Conservation (phyloP, 2,329 filamentous ascomycete species). For the Daldinia sp. region DNA sequence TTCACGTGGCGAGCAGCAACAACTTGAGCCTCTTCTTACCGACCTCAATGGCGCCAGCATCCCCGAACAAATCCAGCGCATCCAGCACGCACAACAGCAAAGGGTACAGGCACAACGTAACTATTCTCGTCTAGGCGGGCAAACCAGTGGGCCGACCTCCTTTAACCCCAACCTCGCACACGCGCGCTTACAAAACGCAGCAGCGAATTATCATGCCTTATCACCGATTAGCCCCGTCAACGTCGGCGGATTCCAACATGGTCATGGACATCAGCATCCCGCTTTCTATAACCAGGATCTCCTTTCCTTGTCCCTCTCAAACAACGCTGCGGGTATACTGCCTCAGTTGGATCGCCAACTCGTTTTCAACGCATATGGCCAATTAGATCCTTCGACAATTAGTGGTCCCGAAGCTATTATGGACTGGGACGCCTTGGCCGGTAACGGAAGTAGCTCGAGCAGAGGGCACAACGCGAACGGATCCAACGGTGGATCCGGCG, state of each 20-base stretch:
- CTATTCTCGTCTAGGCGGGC: slow-evolving; percentile 52
- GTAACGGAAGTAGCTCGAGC: slow-evolving; percentile 42
- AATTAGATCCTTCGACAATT: slow-evolving; percentile 56
- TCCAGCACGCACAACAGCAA: slow-evolving; percentile 48
- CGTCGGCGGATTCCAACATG: slow-evolving; percentile 40
- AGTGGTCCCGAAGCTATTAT: slow-evolving; percentile 51
- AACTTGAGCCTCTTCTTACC: slow-evolving; percentile 51
- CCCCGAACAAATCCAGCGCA: slow-evolving; percentile 49
- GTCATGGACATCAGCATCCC: slow-evolving; percentile 45
- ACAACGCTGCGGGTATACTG: slow-evolving; percentile 61
- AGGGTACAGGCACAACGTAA: slow-evolving; percentile 56
- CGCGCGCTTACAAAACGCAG: slow-evolving; percentile 49
- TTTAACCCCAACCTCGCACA: slow-evolving; percentile 56
- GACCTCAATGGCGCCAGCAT: slow-evolving; percentile 44
- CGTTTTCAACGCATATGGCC: slow-evolving; percentile 75
- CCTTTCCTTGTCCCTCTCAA: slow-evolving; percentile 60
- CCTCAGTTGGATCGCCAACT: slow-evolving; percentile 79
- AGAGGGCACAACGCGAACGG: slow-evolving; percentile 45
- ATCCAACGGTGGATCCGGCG: slow-evolving; percentile 42
- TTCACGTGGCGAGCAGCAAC: slow-evolving; percentile 49
- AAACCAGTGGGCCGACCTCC: slow-evolving; percentile 51
- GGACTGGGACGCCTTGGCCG: slow-evolving; percentile 56
- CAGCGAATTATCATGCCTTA: slow-evolving; percentile 55
- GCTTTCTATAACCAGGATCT: slow-evolving; percentile 61
- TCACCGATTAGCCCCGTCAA: slow-evolving; percentile 62